A percentile compares a stretch with the other conserved stretches of the same genome.
These are phyloP conservation scores for Backusella sp. DNA, from an alignment of 192 early-diverging fungal species.

Conservation along the genomic window DNA sequence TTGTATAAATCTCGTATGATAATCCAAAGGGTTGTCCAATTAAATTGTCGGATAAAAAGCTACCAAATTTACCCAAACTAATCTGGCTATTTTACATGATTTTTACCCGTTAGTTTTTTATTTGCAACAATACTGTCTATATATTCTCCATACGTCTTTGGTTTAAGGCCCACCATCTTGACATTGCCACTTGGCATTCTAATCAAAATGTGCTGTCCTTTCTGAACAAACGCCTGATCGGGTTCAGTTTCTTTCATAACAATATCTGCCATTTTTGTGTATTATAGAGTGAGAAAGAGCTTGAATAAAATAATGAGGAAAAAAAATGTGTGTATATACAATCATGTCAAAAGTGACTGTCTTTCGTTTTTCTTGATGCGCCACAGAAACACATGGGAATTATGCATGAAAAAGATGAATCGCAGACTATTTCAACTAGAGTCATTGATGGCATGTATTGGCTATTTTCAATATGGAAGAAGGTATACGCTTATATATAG, in stretches of 20 bases:
- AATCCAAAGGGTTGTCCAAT: slow-evolving; percentile 82
- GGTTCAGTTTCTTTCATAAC: slow-evolving; percentile 1
- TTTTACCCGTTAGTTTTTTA: too few relatives aligned
- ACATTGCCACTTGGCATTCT: slow-evolving; percentile 82
- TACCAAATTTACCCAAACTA: slow-evolving; percentile 92
- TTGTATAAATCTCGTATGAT: slow-evolving; percentile 80
- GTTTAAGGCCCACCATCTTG: slow-evolving; percentile 71
- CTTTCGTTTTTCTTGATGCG: not conserved
- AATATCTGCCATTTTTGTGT: not conserved
- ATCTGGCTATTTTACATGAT: slow-evolving; percentile 38
- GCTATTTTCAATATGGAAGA: too few relatives aligned
- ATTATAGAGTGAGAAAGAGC: not conserved
- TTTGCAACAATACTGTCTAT: too few relatives aligned
- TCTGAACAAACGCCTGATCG: not conserved
- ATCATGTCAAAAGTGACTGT: not conserved
- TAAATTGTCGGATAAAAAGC: slow-evolving; percentile 73
- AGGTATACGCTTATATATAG: too few relatives aligned
- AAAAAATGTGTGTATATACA: not conserved
- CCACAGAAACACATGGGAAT: not conserved
- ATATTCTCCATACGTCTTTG: slow-evolving; percentile 46
- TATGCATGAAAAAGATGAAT: too few relatives aligned
- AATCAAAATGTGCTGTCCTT: slow-evolving; percentile 65
- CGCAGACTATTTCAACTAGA: too few relatives aligned
- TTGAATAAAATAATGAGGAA: not conserved
- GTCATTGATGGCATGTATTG: too few relatives aligned